Evolutionary conservation across 495 filamentous ascomycete species (phyloP), one percentile per base, ranked within the genome.

Genomic region (Penicillium longicatenatum): DNA sequence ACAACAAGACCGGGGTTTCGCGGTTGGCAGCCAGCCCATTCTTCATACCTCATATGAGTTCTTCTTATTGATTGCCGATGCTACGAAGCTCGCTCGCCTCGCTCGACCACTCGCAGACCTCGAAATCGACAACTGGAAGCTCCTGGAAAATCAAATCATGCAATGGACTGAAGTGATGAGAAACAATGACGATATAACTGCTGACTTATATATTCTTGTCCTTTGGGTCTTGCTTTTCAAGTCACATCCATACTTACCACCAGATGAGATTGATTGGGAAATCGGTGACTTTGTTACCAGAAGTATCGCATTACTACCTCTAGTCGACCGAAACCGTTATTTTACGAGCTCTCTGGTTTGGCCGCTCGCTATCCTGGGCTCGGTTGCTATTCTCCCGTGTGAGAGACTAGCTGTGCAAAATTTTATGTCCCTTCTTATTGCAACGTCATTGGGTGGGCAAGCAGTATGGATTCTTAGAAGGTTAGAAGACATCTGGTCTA

Each of bases 61-160:
- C 42, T 62, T 62, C 14, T 30, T 62, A 8, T 26, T 58, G 8
- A 47, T 62, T 12, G 55, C 60, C 14, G 60, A 62, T 42, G 42
- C 47, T 6, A 62, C 60, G 14, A 58, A 55, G 22, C 55, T 62
- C 10, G 55, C 60, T 26, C 50, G 60, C 3, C 35, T 58, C 3
- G 30, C 37, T 3, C n/a, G 46, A 5, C n/a, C 46, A 17, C 39
- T 62, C 12, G 19, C 12, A 14, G 46, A 39, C 4, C 6, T 6
- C 3, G 55, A 62, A 52, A 39, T 29, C n/a, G 1, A 12, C 8
- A 33, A 5, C 2, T 58, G 55, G 60, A 50, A 3, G 8, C 14
- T 42, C 3, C 22, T 54, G 10, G 26, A 57, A 45, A 11, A 20
- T 0, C 17, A 53, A 39, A 3, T 58, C 9, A 14, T 8, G 2